Evolutionary conservation across 208 protist species (phyloP).

Genomic region (Crithidia sp.): DNA sequence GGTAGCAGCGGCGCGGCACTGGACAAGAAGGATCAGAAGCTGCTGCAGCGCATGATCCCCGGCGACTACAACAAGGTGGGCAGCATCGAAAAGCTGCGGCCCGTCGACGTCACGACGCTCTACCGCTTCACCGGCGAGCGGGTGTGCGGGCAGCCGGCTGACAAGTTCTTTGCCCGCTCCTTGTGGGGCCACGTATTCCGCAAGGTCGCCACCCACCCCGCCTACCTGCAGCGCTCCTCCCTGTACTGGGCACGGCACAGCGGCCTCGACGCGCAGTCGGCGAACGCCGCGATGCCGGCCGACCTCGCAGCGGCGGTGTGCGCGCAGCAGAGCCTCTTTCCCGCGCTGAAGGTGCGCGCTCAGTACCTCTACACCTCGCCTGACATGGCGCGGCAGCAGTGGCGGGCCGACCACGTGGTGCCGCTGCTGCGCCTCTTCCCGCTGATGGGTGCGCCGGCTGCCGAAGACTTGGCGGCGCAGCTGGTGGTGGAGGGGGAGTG

Average conservation of each 20-base stretch:
- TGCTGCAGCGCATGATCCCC: slow-evolving; percentile 75
- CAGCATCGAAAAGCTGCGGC: slow-evolving; percentile 78
- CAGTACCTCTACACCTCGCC: slow-evolving; percentile 86
- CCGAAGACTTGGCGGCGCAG: slow-evolving; percentile 81
- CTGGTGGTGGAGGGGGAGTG: slow-evolving; percentile 86
- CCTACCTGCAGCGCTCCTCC: slow-evolving; percentile 72
- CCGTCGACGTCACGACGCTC: slow-evolving; percentile 74
- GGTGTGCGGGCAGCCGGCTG: slow-evolving; percentile 37
- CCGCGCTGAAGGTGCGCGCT: slow-evolving; percentile 76
- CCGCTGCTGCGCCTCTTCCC: slow-evolving; percentile 88
- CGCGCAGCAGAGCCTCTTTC: slow-evolving; percentile 78
- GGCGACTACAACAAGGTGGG: slow-evolving; percentile 78
- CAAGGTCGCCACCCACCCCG: slow-evolving; percentile 78
- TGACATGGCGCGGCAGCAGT: slow-evolving; percentile 81
- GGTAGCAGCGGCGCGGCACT: slow-evolving; percentile 20
- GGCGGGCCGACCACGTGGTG: slow-evolving; percentile 76
- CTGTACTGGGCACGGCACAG: slow-evolving; percentile 86
- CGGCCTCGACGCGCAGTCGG: slow-evolving; percentile 54
- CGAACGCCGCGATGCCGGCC: slow-evolving; percentile 61
- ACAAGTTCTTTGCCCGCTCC: slow-evolving; percentile 64
- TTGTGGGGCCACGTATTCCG: slow-evolving; percentile 85
- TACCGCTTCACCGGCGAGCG: slow-evolving; percentile 87
- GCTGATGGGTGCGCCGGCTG: slow-evolving; percentile 60
- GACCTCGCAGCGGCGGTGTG: slow-evolving; percentile 76
- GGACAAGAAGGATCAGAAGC: slow-evolving; percentile 84